phyloP scores from a whole-genome alignment of 768 basidiomycete species.

The Psilocybe tampanensis region DNA sequence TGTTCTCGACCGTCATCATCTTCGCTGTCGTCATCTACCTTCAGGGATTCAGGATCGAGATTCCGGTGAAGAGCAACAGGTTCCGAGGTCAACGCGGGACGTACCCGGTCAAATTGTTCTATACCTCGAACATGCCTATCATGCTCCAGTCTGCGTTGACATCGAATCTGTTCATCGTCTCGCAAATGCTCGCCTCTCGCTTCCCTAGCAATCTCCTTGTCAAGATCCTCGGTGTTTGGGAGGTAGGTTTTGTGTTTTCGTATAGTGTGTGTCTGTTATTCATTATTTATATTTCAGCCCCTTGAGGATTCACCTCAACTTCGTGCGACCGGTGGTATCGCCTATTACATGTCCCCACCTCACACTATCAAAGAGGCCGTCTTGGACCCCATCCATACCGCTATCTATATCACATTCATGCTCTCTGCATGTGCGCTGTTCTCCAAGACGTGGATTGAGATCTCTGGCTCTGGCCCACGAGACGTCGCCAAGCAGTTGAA shows the following conservation, averaged over 20 bases:
- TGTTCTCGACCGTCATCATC: constrained; percentile 88
- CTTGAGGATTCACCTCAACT: constrained; percentile 94
- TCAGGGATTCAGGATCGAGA: constrained; percentile 98
- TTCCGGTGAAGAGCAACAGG: constrained; percentile 95
- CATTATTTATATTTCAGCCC: constrained; percentile 55
- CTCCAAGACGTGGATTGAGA: constrained; percentile 99
- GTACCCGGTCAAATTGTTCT: constrained; percentile 98
- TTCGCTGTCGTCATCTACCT: constrained; percentile 97
- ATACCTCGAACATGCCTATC: constrained; percentile 99
- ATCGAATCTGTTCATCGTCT: constrained; percentile 93
- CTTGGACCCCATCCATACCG: constrained; percentile 92
- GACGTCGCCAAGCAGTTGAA: constrained; percentile 98
- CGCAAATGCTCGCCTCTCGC: constrained; percentile 90
- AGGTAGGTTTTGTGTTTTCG: constrained; percentile 56
- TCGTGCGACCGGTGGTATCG: constrained; percentile 85
- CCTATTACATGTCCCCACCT: constrained; percentile 99
- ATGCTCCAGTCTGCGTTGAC: constrained; percentile 96
- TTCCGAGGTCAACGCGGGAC: constrained; percentile 95
- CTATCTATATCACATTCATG: constrained; percentile 90
- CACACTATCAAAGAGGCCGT: constrained; percentile 88
- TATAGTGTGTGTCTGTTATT: background rate
- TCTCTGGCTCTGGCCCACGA: constrained; percentile 92
- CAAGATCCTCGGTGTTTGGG: constrained; percentile 94
- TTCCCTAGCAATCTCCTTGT: constrained; percentile 94
- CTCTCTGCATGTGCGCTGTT: constrained; percentile 94